These are phyloP conservation scores for Yarrowia divulgata DNA, from an alignment of 805 yeast species.

Conservation along the genomic window DNA sequence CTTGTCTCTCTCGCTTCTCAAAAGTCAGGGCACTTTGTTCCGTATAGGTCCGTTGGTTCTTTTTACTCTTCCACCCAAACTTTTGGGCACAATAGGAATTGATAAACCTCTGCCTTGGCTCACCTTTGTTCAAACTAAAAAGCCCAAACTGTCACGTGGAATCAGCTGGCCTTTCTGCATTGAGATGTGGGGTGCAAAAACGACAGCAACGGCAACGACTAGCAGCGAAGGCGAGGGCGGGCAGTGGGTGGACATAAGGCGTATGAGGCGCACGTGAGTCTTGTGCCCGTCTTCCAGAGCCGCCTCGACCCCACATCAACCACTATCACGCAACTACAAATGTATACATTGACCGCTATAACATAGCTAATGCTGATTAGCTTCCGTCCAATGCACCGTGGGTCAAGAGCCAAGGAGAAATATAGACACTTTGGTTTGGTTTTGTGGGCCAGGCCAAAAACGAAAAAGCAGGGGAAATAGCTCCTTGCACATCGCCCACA, in stretches of 20 bases:
- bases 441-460: not conserved
- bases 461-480: not conserved
- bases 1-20: not conserved
- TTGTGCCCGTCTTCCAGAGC: too few species aligned
- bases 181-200: slow-evolving; percentile 7
- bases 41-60: not conserved
- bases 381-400: slow-evolving; percentile 12
- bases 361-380: slow-evolving; percentile 11
- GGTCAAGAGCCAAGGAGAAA: not conserved
- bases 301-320: not conserved
- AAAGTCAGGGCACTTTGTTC: not conserved
- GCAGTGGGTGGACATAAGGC: too few species aligned
- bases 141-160: slow-evolving; percentile 36
- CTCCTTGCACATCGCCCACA: not conserved
- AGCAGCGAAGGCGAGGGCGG: too few species aligned
- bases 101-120: slow-evolving; percentile 37
- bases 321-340: too few species aligned
- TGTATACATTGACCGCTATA: slow-evolving; percentile 9
- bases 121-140: slow-evolving; percentile 28
- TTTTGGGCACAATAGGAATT: slow-evolving; percentile 32
- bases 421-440: too few species aligned
- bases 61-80: slow-evolving; percentile 11
- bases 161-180: slow-evolving; percentile 36
- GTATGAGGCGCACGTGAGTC: too few species aligned
- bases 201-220: not conserved